Evolutionary conservation across 331 rosid species (phyloP).

Genomic region (Pyrus hybrid): DNA sequence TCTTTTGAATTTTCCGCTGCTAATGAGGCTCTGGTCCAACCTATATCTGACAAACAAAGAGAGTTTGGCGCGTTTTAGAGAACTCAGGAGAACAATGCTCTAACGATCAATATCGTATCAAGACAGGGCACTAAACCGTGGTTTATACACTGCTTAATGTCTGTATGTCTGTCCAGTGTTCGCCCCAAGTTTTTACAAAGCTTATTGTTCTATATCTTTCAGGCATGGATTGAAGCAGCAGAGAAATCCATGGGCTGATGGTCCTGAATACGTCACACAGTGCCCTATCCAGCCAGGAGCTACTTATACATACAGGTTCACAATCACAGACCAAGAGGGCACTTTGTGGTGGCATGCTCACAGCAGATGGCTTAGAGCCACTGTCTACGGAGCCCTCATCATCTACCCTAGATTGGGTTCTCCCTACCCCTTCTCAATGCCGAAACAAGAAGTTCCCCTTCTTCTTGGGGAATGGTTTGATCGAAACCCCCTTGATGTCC

Average conservation of each 20-base stretch:
- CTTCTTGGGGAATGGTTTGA: constrained; percentile 96
- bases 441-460: constrained; percentile 50
- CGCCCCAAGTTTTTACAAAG: background rate
- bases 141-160: background rate
- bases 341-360: constrained; percentile 99
- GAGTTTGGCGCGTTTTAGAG: no score
- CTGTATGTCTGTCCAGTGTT: background rate
- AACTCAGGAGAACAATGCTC: no score
- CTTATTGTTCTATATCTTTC: background rate
- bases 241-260: constrained; percentile 96
- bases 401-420: constrained; percentile 61
- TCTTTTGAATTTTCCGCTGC: background rate
- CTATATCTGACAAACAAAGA: no score
- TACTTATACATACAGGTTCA: constrained; percentile 81
- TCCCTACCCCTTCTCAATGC: constrained; percentile 66
- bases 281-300: constrained; percentile 88
- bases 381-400: constrained; percentile 83
- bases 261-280: constrained; percentile 77
- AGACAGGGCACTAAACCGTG: background rate
- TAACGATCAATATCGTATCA: no score
- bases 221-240: constrained; percentile 93
- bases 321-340: constrained; percentile 74
- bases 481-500: constrained; percentile 55
- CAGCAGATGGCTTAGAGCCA: constrained; percentile 75
- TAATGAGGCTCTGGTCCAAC: no score